Evolutionary conservation across 257 asterid genomes (phyloP).

Genomic region (Rauvolfia tetraphylla): DNA sequence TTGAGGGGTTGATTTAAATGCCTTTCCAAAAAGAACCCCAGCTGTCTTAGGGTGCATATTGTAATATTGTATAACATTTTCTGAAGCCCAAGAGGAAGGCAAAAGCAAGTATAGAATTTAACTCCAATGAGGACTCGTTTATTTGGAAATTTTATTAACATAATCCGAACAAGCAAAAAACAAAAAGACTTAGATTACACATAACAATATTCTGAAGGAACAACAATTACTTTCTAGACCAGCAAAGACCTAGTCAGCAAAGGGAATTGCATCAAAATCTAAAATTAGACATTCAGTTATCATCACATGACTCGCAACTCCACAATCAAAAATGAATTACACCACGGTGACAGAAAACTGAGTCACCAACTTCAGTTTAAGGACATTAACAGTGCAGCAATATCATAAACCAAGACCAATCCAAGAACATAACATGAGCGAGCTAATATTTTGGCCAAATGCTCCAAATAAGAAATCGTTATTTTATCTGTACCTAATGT

Average conservation of each 20-base stretch:
- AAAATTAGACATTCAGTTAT: not conserved
- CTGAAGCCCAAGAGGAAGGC: too few relatives aligned
- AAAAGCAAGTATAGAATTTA: not conserved
- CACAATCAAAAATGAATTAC: not conserved
- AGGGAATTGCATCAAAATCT: not conserved
- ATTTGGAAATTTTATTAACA: not conserved
- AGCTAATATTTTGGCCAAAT: not conserved
- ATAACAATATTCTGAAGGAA: not conserved
- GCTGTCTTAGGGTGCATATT: not conserved
- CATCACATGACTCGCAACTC: not conserved
- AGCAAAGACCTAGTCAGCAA: not conserved
- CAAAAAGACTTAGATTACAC: not conserved
- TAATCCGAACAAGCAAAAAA: not conserved
- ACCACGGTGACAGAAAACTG: not conserved
- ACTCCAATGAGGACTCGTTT: not conserved
- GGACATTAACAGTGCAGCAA: not conserved
- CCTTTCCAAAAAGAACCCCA: not conserved
- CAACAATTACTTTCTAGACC: not conserved
- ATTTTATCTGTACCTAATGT: not conserved
- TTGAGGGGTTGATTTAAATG: not conserved
- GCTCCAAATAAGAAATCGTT: not conserved
- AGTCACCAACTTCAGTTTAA: not conserved
- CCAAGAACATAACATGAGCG: not conserved
- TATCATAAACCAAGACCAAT: not conserved
- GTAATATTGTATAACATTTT: not conserved